phyloP scores from a whole-genome alignment of 257 asterid species.

The Ligustrum vulgare region DNA sequence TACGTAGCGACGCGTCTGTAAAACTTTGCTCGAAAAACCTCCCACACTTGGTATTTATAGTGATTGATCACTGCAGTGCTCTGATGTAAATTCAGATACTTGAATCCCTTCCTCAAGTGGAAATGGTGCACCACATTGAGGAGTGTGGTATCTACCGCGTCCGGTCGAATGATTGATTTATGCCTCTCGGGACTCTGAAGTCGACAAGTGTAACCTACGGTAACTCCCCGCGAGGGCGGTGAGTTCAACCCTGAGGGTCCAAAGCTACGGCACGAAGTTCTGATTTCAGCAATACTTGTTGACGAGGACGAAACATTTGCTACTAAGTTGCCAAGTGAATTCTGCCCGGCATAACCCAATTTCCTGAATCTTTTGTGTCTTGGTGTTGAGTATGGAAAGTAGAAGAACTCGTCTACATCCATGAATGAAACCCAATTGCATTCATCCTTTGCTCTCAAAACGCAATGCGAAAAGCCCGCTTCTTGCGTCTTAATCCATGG shows the following conservation, averaged over 20 bases:
- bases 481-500: constrained; percentile 99
- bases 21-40: constrained; percentile 77
- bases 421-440: constrained; percentile 89
- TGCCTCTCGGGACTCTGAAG: constrained; percentile 96
- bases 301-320: constrained; percentile 57
- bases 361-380: constrained; percentile 35
- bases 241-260: constrained; percentile 86
- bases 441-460: constrained; percentile 70
- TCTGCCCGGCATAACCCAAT: constrained; percentile 48
- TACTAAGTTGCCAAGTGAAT: constrained; percentile 57
- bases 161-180: constrained; percentile 76
- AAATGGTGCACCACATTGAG: constrained; percentile 91
- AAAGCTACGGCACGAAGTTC: constrained; percentile 86
- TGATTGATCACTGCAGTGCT: constrained; percentile 68
- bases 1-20: constrained; percentile 92
- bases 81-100: constrained; percentile 61
- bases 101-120: constrained; percentile 57
- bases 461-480: constrained; percentile 97
- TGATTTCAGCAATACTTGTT: constrained; percentile 60
- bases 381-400: constrained; percentile 61
- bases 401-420: constrained; percentile 95
- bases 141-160: constrained; percentile 67
- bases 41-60: constrained; percentile 93
- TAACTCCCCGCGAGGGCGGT: constrained; percentile 70
- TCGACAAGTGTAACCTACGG: constrained; percentile 88